Conservation (phyloP, 2,329 filamentous ascomycete species). For the Ascochyta fabae region DNA sequence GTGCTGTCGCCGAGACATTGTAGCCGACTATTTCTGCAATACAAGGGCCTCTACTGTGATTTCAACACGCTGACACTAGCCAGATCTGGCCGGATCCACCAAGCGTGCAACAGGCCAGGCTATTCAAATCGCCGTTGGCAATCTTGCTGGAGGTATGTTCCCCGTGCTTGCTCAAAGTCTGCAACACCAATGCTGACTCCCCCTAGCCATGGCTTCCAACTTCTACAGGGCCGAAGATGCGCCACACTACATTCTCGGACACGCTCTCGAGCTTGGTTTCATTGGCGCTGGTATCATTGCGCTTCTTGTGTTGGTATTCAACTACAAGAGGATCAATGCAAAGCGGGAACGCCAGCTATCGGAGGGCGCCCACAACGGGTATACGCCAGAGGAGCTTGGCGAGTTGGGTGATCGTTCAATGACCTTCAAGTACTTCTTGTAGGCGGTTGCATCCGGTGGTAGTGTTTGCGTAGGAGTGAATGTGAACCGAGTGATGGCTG, state of each 20-base stretch:
- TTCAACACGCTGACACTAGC: slow-evolving; percentile 32
- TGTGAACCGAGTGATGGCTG: background rate
- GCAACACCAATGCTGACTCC: slow-evolving; percentile 13
- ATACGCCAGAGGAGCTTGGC: slow-evolving; percentile 62
- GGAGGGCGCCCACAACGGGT: slow-evolving; percentile 47
- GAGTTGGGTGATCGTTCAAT: slow-evolving; percentile 66
- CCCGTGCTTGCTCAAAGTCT: background rate
- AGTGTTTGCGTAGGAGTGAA: background rate
- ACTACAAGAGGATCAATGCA: slow-evolving; percentile 66
- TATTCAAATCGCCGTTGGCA: slow-evolving; percentile 58
- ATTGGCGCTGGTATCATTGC: slow-evolving; percentile 56
- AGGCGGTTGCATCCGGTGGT: slow-evolving; percentile 1
- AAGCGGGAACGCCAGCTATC: slow-evolving; percentile 54
- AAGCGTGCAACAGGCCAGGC: slow-evolving; percentile 59
- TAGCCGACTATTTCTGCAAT: too few relatives aligned
- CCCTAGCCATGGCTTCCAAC: slow-evolving; percentile 70
- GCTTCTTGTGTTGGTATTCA: slow-evolving; percentile 53
- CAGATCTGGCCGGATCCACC: slow-evolving; percentile 60
- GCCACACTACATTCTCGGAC: slow-evolving; percentile 59
- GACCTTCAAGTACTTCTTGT: slow-evolving; percentile 68
- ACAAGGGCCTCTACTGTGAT: background rate
- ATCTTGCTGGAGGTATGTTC: slow-evolving; percentile 47
- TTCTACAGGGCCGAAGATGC: slow-evolving; percentile 66
- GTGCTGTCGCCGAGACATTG: too few relatives aligned
- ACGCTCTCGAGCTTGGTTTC: slow-evolving; percentile 60